Conservation (phyloP, 2,329 filamentous ascomycete genomes). For the Amylocarpus encephaloides region DNA sequence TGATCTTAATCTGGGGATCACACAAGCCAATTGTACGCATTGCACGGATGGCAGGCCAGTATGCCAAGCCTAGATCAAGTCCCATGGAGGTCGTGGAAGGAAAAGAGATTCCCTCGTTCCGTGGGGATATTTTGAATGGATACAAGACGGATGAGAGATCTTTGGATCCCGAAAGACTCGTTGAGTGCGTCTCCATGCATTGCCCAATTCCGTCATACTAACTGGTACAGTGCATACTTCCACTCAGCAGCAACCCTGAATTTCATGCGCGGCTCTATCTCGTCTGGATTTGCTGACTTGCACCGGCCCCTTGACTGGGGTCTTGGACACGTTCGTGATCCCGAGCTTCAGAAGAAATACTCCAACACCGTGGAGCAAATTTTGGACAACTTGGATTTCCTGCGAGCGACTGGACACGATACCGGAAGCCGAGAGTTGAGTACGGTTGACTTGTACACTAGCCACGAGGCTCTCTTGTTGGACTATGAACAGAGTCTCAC, state of each 20-base stretch:
- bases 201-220: not conserved
- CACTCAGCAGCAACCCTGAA: conserved; percentile 93
- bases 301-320: conserved; percentile 94
- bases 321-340: conserved; percentile 82
- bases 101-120: conserved; percentile 78
- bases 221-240: conserved; percentile 70
- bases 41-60: conserved; percentile 94
- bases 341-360: conserved; percentile 79
- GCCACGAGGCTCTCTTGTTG: conserved; percentile 86
- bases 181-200: conserved; percentile 45
- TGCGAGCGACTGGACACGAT: conserved; percentile 87
- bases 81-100: conserved; percentile 79
- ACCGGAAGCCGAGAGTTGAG: conserved; percentile 70
- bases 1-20: conserved; percentile 87
- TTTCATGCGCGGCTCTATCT: conserved; percentile 77
- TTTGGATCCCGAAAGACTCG: conserved; percentile 76
- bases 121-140: conserved; percentile 93
- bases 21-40: conserved; percentile 83
- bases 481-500: conserved; percentile 92
- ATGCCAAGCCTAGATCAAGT: conserved; percentile 89
- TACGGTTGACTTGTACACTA: conserved; percentile 91
- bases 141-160: conserved; percentile 68
- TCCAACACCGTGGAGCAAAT: conserved; percentile 77
- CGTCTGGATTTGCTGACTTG: conserved; percentile 86
- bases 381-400: conserved; percentile 86